A percentile compares a stretch with the other conserved stretches of the same genome.
These are phyloP conservation scores for Aspergillus neoniger DNA, from an alignment of 2,329 filamentous ascomycete genomes.

Conservation along the genomic window DNA sequence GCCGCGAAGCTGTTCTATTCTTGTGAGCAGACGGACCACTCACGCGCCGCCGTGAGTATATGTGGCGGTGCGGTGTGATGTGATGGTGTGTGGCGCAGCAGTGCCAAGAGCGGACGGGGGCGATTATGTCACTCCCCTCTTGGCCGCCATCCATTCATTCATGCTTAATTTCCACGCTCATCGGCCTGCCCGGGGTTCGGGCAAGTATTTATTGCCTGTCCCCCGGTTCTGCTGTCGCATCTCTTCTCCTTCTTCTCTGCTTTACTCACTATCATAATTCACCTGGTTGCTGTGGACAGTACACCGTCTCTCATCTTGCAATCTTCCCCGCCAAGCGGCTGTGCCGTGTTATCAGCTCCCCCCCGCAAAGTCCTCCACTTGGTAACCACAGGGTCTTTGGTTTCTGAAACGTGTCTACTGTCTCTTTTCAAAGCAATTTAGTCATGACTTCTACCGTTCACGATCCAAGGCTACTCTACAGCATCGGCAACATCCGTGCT, in stretches of 20 bases:
- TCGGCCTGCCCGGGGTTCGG: neutral
- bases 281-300: neutral
- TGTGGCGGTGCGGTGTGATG: slow-evolving; percentile 28
- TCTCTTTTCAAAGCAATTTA: neutral
- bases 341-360: slow-evolving; percentile 3
- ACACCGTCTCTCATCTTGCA: neutral
- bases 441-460: slow-evolving; percentile 32
- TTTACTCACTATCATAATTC: neutral
- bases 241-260: slow-evolving; percentile 8
- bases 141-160: neutral
- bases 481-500: slow-evolving; percentile 79
- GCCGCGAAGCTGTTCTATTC: slow-evolving; percentile 8
- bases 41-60: neutral
- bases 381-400: neutral
- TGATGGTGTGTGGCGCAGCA: slow-evolving; percentile 29
- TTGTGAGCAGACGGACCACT: slow-evolving; percentile 13
- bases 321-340: neutral
- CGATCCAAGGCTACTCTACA: slow-evolving; percentile 45
- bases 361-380: slow-evolving; percentile 3
- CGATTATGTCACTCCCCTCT: slow-evolving; percentile 17
- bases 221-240: slow-evolving; percentile 9
- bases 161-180: neutral
- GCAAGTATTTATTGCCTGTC: slow-evolving; percentile 1
- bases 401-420: neutral
- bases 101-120: slow-evolving; percentile 8